phyloP scores from a whole-genome alignment of 768 basidiomycete species.

The Baorangia bicolor region DNA sequence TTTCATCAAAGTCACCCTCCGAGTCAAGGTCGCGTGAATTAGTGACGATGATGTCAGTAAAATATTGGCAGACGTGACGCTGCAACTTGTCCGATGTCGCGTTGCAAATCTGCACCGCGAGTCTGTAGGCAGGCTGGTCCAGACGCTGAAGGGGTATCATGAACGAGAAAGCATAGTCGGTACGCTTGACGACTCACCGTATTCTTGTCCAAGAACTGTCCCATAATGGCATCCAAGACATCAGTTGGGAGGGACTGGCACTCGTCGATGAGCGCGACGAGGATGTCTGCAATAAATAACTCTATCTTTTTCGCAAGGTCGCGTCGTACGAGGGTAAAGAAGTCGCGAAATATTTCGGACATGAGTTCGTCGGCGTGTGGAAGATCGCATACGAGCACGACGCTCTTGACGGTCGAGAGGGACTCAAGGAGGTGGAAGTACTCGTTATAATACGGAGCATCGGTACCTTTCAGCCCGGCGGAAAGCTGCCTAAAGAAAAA shows the following conservation, averaged over 20 bases:
- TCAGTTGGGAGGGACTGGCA: constrained; percentile 70
- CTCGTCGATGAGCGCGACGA: constrained; percentile 89
- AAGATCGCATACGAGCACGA: constrained; percentile 91
- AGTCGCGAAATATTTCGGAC: constrained; percentile 76
- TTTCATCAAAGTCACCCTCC: constrained; percentile 60
- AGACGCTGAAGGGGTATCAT: constrained; percentile 42
- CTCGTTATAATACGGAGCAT: constrained; percentile 84
- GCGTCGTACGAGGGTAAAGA: constrained; percentile 79
- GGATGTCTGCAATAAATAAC: constrained; percentile 83
- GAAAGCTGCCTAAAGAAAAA: constrained; percentile 91
- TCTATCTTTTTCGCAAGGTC: constrained; percentile 79
- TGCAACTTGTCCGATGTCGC: constrained; percentile 82
- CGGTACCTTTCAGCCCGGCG: constrained; percentile 68
- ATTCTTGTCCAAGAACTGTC: constrained; percentile 82
- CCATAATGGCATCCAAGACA: constrained; percentile 77
- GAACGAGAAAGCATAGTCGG: background rate
- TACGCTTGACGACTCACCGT: constrained; percentile 45
- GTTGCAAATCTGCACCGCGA: constrained; percentile 86
- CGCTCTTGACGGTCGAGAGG: constrained; percentile 90
- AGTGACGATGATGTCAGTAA: constrained; percentile 81
- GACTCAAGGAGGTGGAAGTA: constrained; percentile 96
- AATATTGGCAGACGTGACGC: constrained; percentile 87
- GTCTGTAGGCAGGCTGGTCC: constrained; percentile 74
- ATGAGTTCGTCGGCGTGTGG: constrained; percentile 84
- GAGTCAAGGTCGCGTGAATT: constrained; percentile 53